Evolutionary conservation across 352 stramenopile genomes (phyloP).

Genomic region (Pythium brassicae): DNA sequence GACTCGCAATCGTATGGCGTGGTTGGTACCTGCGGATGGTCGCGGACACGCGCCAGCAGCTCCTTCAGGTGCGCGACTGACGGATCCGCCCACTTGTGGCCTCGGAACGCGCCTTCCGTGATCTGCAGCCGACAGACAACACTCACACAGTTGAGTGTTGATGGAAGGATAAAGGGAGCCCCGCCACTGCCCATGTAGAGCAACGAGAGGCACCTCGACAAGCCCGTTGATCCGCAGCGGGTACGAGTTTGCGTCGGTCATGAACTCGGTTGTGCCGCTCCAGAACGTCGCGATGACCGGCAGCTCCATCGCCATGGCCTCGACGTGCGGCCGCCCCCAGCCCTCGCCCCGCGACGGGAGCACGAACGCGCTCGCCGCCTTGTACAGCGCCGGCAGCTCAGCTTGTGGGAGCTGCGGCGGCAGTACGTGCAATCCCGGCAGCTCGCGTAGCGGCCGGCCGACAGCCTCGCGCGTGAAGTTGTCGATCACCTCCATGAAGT

Average conservation of each 20-base stretch:
- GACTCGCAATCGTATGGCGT: background rate
- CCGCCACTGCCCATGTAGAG: too few species aligned
- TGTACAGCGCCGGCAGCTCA: conserved; percentile 63
- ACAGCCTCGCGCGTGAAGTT: conserved; percentile 46
- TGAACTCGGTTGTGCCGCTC: conserved; percentile 88
- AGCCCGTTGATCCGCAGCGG: conserved; percentile 78
- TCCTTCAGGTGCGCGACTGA: conserved; percentile 66
- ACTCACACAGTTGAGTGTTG: too few species aligned
- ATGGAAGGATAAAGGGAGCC: too few species aligned
- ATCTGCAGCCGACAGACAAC: conserved; percentile 35
- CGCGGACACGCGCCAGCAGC: conserved; percentile 52
- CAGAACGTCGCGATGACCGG: conserved; percentile 91
- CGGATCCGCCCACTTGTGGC: conserved; percentile 85
- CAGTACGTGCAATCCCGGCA: conserved; percentile 61
- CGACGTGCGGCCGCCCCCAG: conserved; percentile 91
- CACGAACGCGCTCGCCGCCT: conserved; percentile 81
- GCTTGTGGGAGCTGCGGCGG: conserved; percentile 56
- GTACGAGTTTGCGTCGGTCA: conserved; percentile 86
- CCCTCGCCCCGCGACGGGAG: conserved; percentile 91
- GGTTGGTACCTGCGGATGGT: conserved; percentile 47
- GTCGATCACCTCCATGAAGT: conserved; percentile 54
- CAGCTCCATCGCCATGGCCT: conserved; percentile 91
- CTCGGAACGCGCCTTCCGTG: conserved; percentile 66
- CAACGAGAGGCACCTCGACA: conserved; percentile 65
- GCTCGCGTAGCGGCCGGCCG: conserved; percentile 34